Conservation (phyloP, 116 monocot genomes). For the Iris pallida region DNA sequence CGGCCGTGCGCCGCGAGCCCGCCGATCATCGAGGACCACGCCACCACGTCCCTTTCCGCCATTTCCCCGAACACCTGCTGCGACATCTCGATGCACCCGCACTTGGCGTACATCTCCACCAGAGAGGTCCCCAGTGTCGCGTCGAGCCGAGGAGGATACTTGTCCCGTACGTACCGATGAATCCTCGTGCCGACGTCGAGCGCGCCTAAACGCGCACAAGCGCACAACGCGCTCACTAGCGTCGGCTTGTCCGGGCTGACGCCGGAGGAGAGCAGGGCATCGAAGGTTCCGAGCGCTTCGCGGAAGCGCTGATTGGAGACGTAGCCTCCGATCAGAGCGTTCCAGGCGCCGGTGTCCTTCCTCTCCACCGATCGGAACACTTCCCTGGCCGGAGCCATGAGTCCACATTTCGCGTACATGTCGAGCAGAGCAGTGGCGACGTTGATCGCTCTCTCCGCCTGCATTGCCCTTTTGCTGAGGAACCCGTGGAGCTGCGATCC, state of each 20-base stretch:
- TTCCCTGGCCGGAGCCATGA: slow-evolving; percentile 22
- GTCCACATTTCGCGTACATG: slow-evolving; percentile 77
- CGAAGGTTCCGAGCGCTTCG: slow-evolving; percentile 29
- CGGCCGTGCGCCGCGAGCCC: slow-evolving; percentile 29
- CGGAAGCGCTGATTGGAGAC: slow-evolving; percentile 13
- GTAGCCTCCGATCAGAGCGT: slow-evolving; percentile 45
- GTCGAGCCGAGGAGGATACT: slow-evolving; percentile 4
- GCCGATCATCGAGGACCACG: slow-evolving; percentile 36
- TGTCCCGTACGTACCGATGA: slow-evolving; percentile 24
- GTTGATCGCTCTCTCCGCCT: slow-evolving; percentile 29
- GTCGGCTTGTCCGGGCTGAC: slow-evolving; percentile 32
- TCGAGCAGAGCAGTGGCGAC: slow-evolving; percentile 51
- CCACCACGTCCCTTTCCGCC: slow-evolving; percentile 19
- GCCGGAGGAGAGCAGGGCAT: slow-evolving; percentile 26
- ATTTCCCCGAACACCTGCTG: slow-evolving; percentile 20
- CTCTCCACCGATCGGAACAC: slow-evolving; percentile 35
- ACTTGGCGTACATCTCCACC: slow-evolving; percentile 38
- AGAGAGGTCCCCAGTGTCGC: slow-evolving; percentile 19
- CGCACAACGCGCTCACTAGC: slow-evolving; percentile 24
- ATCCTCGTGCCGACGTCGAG: slow-evolving; percentile 45
- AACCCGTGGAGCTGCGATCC: slow-evolving; percentile 49
- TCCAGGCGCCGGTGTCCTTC: slow-evolving; percentile 49
- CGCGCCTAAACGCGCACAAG: slow-evolving; percentile 50
- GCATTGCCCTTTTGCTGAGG: slow-evolving; percentile 20
- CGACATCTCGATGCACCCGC: slow-evolving; percentile 28